These are phyloP conservation scores for Pouteria glomerata DNA, from an alignment of 148 eudicot genomes.

Conservation along the genomic window DNA sequence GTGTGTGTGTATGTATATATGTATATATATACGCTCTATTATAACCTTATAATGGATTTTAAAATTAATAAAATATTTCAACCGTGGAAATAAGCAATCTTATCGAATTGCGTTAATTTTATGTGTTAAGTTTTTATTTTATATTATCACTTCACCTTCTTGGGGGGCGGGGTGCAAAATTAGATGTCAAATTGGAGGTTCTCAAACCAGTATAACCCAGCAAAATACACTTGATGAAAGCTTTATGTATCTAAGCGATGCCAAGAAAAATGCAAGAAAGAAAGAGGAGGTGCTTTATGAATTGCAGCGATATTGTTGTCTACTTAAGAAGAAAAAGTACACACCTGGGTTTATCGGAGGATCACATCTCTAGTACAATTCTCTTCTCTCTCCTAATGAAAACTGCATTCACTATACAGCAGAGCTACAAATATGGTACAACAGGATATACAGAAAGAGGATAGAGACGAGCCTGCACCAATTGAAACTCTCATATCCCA, in stretches of 20 bases:
- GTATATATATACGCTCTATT: too few species aligned
- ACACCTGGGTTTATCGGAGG: constrained; percentile 28
- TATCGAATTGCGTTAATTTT: too few species aligned
- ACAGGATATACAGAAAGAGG: constrained; percentile 15
- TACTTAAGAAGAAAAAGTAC: background rate
- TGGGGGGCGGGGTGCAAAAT: too few species aligned
- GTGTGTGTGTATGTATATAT: too few species aligned
- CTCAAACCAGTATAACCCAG: background rate
- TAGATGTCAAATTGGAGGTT: too few species aligned
- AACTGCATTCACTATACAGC: constrained; percentile 42
- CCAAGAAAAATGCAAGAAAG: background rate
- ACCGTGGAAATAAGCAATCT: too few species aligned
- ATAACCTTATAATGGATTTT: too few species aligned
- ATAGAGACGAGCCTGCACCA: constrained; percentile 19
- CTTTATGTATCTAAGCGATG: background rate
- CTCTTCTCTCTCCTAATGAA: constrained; percentile 17
- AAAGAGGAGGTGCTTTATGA: background rate
- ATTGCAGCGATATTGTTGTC: background rate
- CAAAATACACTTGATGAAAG: background rate
- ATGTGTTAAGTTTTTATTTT: too few species aligned
- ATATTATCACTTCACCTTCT: too few species aligned
- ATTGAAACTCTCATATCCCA: constrained; percentile 1
- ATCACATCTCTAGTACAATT: constrained; percentile 22
- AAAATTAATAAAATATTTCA: too few species aligned
- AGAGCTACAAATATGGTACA: constrained; percentile 39